Conservation (phyloP, 2,329 filamentous ascomycete genomes). For the Colletotrichum sp. region DNA sequence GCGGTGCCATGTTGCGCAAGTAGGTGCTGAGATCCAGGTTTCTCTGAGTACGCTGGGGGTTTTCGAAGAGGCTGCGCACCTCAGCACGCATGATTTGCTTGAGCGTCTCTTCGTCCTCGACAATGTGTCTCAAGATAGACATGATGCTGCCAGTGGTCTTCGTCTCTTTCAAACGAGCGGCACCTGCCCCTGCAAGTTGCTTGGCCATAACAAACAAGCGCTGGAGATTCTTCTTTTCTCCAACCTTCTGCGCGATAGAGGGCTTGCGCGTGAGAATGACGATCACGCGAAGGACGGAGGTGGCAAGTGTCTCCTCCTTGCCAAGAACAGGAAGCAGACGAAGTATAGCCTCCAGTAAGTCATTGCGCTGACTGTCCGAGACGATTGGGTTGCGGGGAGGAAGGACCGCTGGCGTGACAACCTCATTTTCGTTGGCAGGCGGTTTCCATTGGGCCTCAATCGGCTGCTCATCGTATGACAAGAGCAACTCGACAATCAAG, state of each 20-base stretch:
- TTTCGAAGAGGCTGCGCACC: conserved; percentile 79
- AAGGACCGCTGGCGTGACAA: conserved; percentile 59
- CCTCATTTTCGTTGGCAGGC: conserved; percentile 55
- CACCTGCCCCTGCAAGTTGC: conserved; percentile 81
- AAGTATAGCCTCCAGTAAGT: conserved; percentile 78
- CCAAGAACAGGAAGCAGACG: conserved; percentile 85
- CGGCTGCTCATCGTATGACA: conserved; percentile 89
- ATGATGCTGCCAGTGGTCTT: conserved; percentile 70
- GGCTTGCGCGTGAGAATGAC: conserved; percentile 87
- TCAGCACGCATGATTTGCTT: conserved; percentile 92
- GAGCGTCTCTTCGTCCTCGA: conserved; percentile 91
- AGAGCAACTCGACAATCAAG: conserved; percentile 84
- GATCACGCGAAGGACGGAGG: conserved; percentile 82
- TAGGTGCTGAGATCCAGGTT: conserved; percentile 74
- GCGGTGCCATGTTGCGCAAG: conserved; percentile 76
- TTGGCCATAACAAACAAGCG: conserved; percentile 94
- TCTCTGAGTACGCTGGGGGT: conserved; percentile 52
- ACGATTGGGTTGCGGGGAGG: conserved; percentile 55
- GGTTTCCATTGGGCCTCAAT: conserved; percentile 73
- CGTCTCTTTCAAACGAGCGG: conserved; percentile 69
- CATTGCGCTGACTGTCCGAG: conserved; percentile 64
- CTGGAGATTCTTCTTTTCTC: conserved; percentile 88
- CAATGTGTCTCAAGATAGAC: conserved; percentile 86
- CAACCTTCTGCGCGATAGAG: conserved; percentile 74
- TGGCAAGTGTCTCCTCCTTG: conserved; percentile 83